Conservation (phyloP, 768 basidiomycete genomes). For the Glaciozyma antarctica region DNA sequence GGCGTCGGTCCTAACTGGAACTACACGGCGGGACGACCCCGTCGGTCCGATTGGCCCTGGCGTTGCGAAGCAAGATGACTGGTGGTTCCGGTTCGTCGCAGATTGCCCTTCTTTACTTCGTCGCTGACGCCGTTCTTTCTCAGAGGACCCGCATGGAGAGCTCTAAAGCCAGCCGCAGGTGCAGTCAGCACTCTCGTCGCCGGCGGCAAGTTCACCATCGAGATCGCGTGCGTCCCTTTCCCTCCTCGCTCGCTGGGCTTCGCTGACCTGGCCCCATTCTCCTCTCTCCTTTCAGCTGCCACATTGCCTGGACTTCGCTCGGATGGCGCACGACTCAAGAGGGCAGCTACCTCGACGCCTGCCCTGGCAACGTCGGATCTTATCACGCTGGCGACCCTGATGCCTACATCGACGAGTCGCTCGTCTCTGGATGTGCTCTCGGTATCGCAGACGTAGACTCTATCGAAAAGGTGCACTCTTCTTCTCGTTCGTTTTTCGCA, state of each 20-base stretch:
- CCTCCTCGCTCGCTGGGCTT: no score
- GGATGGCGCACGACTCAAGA: conserved; percentile 10
- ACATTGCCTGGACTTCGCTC: conserved; percentile 8
- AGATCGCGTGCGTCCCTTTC: conserved; percentile 6
- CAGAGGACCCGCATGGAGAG: conserved; percentile 13
- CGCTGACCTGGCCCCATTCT: no score
- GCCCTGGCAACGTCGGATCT: not conserved
- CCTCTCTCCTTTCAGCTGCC: conserved; percentile 1
- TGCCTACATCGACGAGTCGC: conserved; percentile 2
- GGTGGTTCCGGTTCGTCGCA: conserved; percentile 22
- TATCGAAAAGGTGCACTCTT: not conserved
- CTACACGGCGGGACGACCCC: not conserved
- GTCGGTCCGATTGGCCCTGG: conserved; percentile 18
- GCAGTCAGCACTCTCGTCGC: conserved; percentile 13
- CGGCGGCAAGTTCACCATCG: conserved; percentile 18
- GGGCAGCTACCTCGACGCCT: not conserved
- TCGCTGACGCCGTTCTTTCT: not conserved
- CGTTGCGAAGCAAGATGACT: conserved; percentile 2
- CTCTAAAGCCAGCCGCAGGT: conserved; percentile 1
- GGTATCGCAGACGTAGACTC: conserved; percentile 4
- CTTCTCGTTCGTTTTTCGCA: no score
- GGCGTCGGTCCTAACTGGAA: not conserved
- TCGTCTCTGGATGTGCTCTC: conserved; percentile 28
- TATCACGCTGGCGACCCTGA: conserved; percentile 24
- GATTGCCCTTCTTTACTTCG: no score